These are phyloP conservation scores for Taiwanofungus camphoratus DNA, from an alignment of 1,284 basidiomycete species.

Conservation along the genomic window DNA sequence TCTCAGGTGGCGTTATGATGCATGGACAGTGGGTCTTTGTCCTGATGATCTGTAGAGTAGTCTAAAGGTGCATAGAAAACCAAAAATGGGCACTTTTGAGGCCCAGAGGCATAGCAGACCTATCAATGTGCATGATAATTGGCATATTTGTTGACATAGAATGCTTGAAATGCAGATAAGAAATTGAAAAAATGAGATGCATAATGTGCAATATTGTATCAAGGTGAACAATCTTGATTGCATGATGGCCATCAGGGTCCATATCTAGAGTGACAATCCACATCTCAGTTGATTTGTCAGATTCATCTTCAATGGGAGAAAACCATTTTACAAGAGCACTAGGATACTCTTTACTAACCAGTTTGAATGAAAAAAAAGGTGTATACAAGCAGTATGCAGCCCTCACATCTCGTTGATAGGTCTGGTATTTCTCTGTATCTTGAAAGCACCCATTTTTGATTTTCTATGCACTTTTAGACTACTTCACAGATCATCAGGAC, in stretches of 20 bases:
- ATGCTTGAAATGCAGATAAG: constrained; percentile 5
- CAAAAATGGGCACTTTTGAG: no score
- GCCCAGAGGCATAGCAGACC: no score
- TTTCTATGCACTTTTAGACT: background rate
- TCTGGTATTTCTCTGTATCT: no score
- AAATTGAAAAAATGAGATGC: constrained; percentile 8
- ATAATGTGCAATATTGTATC: constrained; percentile 11
- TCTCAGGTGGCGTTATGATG: no score
- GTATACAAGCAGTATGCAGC: constrained; percentile 4
- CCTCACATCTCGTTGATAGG: background rate
- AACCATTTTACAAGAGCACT: constrained; percentile 22
- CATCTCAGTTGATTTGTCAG: constrained; percentile 16
- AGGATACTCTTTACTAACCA: constrained; percentile 5
- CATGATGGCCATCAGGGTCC: background rate
- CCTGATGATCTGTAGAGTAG: no score
- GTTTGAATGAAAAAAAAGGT: constrained; percentile 8
- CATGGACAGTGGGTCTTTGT: no score
- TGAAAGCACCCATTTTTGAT: background rate
- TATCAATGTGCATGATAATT: constrained; percentile 8
- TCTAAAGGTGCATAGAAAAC: no score
- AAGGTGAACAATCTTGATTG: constrained; percentile 7
- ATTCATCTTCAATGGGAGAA: constrained; percentile 1
- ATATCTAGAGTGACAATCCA: constrained; percentile 18
- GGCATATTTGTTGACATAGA: constrained; percentile 13
- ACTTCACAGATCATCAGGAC: no score